phyloP scores from a whole-genome alignment of 192 early-diverging fungal genomes.

The Spinellus fusiger region DNA sequence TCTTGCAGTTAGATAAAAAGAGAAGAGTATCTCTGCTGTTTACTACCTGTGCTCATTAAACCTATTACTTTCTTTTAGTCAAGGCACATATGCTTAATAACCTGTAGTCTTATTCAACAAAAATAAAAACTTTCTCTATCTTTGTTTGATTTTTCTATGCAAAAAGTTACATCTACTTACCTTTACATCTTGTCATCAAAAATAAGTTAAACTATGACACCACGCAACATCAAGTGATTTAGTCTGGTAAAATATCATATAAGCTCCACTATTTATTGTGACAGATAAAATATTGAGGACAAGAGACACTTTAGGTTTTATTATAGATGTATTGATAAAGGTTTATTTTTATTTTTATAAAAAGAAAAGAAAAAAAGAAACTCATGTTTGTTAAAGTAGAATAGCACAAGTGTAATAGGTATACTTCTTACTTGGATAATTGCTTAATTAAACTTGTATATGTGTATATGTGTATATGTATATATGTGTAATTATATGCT shows the following conservation, averaged over 20 bases:
- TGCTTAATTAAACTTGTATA: neutral
- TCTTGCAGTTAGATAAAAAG: no score
- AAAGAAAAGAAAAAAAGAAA: neutral
- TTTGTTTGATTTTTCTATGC: neutral
- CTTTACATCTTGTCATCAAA: conserved; percentile 6
- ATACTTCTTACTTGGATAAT: neutral
- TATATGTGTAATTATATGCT: neutral
- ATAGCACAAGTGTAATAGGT: neutral
- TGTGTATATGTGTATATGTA: neutral
- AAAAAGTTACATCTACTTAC: neutral
- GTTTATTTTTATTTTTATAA: neutral
- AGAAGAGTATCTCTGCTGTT: no score
- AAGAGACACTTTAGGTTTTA: conserved; percentile 24
- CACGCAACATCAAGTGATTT: conserved; percentile 32
- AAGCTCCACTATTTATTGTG: conserved; percentile 21
- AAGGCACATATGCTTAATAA: no score
- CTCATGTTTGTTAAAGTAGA: neutral
- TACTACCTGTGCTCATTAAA: no score
- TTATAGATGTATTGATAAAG: neutral
- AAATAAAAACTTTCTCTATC: no score
- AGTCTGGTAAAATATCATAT: conserved; percentile 7
- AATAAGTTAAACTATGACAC: conserved; percentile 7
- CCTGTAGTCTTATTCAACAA: no score
- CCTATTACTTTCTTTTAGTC: no score
- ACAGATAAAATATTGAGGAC: conserved; percentile 18